Conservation (phyloP, 2,329 filamentous ascomycete species). For the Aspergillus nomiae region DNA sequence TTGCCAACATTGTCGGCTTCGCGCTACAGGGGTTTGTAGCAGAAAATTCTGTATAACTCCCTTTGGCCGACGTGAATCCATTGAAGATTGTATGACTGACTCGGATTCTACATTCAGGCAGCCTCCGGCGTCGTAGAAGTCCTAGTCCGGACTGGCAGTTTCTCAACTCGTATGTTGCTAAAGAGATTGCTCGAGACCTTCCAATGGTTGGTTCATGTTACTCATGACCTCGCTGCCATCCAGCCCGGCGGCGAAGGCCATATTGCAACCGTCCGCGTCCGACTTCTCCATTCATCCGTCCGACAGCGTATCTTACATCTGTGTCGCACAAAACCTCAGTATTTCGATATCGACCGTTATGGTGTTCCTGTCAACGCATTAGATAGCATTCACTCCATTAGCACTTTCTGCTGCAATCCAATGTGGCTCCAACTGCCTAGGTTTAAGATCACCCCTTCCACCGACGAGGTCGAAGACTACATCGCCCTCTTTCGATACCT, state of each 20-base stretch:
- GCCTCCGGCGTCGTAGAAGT: slow-evolving; percentile 71
- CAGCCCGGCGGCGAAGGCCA: slow-evolving; percentile 67
- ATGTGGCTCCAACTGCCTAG: slow-evolving; percentile 68
- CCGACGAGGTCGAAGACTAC: slow-evolving; percentile 66
- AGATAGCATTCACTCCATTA: slow-evolving; percentile 70
- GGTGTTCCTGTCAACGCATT: slow-evolving; percentile 73
- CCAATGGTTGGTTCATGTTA: slow-evolving; percentile 72
- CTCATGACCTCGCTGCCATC: slow-evolving; percentile 62
- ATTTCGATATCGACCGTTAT: slow-evolving; percentile 60
- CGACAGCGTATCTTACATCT: slow-evolving; percentile 65
- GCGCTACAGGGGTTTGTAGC: slow-evolving; percentile 24
- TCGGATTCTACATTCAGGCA: slow-evolving; percentile 44
- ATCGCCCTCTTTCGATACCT: slow-evolving; percentile 74
- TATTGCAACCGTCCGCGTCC: slow-evolving; percentile 64
- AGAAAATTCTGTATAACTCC: slow-evolving; percentile 21
- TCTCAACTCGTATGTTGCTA: slow-evolving; percentile 65
- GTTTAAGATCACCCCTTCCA: slow-evolving; percentile 65
- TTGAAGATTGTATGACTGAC: neutral
- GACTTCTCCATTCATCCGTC: slow-evolving; percentile 68
- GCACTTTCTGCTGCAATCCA: slow-evolving; percentile 65
- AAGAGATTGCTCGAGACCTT: slow-evolving; percentile 69
- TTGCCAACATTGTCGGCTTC: slow-evolving; percentile 32
- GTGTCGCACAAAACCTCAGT: slow-evolving; percentile 54
- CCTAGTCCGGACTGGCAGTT: slow-evolving; percentile 71
- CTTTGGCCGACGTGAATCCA: neutral